Conservation (phyloP, 371 early-diverging fungal genomes). For the Mortierella sp. region DNA sequence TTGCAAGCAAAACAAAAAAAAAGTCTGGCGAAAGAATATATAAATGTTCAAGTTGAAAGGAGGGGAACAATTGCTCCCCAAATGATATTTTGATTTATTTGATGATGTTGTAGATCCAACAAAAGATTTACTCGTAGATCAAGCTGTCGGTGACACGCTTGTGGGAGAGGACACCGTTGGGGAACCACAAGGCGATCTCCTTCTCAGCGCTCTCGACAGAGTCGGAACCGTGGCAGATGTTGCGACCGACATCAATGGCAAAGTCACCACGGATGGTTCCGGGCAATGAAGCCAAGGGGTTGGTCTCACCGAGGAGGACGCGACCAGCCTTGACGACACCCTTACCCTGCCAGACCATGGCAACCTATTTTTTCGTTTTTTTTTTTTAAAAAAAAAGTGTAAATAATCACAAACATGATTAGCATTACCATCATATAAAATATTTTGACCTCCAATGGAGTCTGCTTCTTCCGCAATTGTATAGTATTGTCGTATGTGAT, state of each 20-base stretch:
- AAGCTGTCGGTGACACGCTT: conserved; percentile 73
- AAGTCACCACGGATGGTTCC: conserved; percentile 99
- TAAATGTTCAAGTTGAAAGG: too few species aligned
- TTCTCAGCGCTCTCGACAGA: conserved; percentile 96
- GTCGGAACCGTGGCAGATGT: conserved; percentile 99
- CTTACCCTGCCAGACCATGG: conserved; percentile 97
- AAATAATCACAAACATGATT: not conserved
- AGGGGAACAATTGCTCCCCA: too few species aligned
- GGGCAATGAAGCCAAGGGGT: conserved; percentile 92
- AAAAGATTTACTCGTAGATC: conserved; percentile 81
- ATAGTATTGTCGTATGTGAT: not conserved
- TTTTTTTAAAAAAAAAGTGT: too few species aligned
- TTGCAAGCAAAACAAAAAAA: too few species aligned
- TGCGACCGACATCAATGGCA: conserved; percentile 92
- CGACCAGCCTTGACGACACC: conserved; percentile 97
- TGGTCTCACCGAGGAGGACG: conserved; percentile 95
- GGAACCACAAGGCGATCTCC: conserved; percentile 99
- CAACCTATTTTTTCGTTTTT: conserved; percentile 58
- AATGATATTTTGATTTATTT: not conserved
- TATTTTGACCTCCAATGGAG: not conserved
- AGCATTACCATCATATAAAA: not conserved
- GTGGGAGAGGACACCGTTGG: conserved; percentile 75
- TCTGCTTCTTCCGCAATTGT: too few species aligned
- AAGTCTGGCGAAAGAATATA: too few species aligned
- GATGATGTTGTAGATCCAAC: not conserved